Base-by-base conservation (phyloP, 805 yeast species). In the Peterozyma xylosa region DNA sequence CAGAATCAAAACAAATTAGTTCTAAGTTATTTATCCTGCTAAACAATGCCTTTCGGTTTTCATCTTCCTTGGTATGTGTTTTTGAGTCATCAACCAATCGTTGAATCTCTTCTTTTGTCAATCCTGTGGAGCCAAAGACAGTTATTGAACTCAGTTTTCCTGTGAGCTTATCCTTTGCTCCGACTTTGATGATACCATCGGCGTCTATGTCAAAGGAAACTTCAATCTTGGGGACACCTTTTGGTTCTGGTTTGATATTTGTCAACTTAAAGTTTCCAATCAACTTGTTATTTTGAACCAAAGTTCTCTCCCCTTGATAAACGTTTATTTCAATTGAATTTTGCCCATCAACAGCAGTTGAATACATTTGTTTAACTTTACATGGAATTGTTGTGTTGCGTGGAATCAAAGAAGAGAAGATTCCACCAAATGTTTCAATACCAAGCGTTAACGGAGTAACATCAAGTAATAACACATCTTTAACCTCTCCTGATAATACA, bases 241-340 rank as follows among this genome's bases (percentile, higher is more conserved):
- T 85, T 56, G 91, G 88, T 52, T 86, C 83, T 48, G 95, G 88
- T 50, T 91, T 96, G 48, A 89, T 88, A 65, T 93, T 96, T 49
- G 88, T 73, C 56, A 89, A 75, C 54, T 91, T 89, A 72, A 89
- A 89, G 78, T 86, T 86, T 63, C 96, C 97, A 63, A 89, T 87
- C 63, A 88, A 76, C 73, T 87, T 89, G 80, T 89, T 90, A 76
- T 89, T 96, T 68, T 89, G 82, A 55, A 91, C 95, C 59, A 89
- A 77, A 67, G 90, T 96, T 70, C 97, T 80, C 74, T 89, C 97
- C 66, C 97, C 97, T 74, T 89, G 97, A 87, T 86, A 89, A 47
- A 89, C 97, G 67, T 96, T 85, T 68, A 89, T 86, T 71, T 88
- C 96, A 54, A 88, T 95, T 44, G 95, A 80, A 56, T 91, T 87